Evolutionary conservation across 179 eudicot species (phyloP).

Genomic region (Vitellaria paradoxa): DNA sequence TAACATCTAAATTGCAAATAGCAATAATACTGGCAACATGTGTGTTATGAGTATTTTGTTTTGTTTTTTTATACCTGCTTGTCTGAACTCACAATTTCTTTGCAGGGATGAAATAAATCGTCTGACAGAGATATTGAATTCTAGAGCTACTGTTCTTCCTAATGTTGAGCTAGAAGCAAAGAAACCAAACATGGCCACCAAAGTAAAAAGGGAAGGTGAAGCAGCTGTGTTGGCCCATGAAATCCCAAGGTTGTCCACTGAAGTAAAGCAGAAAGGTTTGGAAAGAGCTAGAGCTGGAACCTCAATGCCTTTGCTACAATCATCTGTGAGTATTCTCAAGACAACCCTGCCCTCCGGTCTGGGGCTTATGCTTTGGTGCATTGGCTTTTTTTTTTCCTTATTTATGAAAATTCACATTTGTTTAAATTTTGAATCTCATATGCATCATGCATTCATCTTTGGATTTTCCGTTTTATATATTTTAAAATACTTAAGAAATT

Average conservation of each 20-base stretch:
- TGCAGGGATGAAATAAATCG: constrained; percentile 71
- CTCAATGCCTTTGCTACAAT: constrained; percentile 31
- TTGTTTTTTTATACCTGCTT: background rate
- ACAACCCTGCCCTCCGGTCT: constrained; percentile 1
- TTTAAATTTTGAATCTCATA: too few species aligned
- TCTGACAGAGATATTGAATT: constrained; percentile 68
- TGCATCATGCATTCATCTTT: background rate
- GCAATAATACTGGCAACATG: too few species aligned
- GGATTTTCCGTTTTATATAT: background rate
- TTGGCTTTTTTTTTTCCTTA: background rate
- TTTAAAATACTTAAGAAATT: background rate
- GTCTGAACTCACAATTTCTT: constrained; percentile 19
- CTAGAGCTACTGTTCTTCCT: constrained; percentile 40
- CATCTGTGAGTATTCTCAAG: constrained; percentile 39
- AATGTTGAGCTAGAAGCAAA: constrained; percentile 38
- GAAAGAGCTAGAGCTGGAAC: constrained; percentile 30
- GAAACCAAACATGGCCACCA: constrained; percentile 13
- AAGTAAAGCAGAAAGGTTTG: constrained; percentile 28
- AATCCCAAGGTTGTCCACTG: constrained; percentile 23
- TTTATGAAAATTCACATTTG: background rate
- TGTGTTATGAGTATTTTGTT: background rate
- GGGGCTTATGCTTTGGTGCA: background rate
- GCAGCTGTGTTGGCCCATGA: constrained; percentile 28
- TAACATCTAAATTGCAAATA: background rate
- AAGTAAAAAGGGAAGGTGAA: constrained; percentile 32